These are phyloP conservation scores for Botrytis fragariae DNA, from an alignment of 2,329 filamentous ascomycete genomes.

Conservation along the genomic window DNA sequence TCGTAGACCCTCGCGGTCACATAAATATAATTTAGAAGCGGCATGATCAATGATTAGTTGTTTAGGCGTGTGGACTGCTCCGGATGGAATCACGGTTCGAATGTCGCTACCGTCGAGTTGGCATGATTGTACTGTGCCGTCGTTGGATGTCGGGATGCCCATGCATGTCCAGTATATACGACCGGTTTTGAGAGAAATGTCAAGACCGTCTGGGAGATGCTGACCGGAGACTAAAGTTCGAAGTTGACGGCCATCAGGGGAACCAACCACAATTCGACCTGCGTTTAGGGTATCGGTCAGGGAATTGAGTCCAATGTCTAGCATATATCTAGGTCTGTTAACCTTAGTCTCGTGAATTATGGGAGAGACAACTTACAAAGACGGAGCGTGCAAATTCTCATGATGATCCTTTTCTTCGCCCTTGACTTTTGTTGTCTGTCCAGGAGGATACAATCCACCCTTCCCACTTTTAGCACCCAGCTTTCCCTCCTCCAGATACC, in stretches of 20 bases:
- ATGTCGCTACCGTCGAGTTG: conserved; percentile 49
- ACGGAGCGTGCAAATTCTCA: conserved; percentile 15
- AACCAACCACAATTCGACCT: conserved; percentile 24
- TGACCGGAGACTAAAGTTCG: conserved; percentile 24
- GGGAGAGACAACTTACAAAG: conserved; percentile 16
- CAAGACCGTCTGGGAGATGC: conserved; percentile 47
- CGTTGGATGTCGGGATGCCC: conserved; percentile 40
- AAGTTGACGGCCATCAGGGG: conserved; percentile 20
- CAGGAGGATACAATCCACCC: conserved; percentile 30
- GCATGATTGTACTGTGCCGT: conserved; percentile 31
- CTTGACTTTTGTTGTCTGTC: conserved; percentile 13
- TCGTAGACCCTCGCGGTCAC: conserved; percentile 46
- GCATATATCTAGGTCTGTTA: conserved; percentile 23
- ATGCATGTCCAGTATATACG: conserved; percentile 52
- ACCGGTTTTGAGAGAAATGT: conserved; percentile 37
- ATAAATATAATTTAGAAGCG: conserved; percentile 41
- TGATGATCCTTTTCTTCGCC: conserved; percentile 17
- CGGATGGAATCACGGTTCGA: conserved; percentile 44
- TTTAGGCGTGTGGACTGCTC: conserved; percentile 50
- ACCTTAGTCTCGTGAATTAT: no score
- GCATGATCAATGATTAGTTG: conserved; percentile 39
- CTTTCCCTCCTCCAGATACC: conserved; percentile 37
- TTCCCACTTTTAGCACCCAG: conserved; percentile 35
- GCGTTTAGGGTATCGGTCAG: conserved; percentile 19
- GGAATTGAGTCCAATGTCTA: conserved; percentile 25